Conservation (phyloP, 176 grass and related monocot genomes). For the Triticum timopheevii region DNA sequence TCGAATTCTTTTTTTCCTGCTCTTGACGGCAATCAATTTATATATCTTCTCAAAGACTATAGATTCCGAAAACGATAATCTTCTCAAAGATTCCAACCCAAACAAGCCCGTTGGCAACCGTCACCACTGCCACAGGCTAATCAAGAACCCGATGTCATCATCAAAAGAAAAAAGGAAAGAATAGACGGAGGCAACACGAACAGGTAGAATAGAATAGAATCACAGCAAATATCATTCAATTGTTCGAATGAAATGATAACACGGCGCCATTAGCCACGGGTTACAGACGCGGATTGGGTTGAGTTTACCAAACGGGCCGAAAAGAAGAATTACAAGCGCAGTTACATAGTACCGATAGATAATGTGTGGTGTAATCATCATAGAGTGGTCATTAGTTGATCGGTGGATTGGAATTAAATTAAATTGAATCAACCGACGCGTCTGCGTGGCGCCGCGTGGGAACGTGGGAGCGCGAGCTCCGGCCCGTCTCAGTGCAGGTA, state of each 20-base stretch:
- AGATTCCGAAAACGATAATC: too few species aligned
- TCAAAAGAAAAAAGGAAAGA: too few species aligned
- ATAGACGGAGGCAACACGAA: too few species aligned
- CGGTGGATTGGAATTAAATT: too few species aligned
- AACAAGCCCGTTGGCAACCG: too few species aligned
- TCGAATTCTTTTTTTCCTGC: neutral
- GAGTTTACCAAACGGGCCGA: neutral
- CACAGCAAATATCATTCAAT: neutral
- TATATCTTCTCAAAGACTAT: too few species aligned
- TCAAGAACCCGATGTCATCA: neutral
- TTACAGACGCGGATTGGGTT: neutral
- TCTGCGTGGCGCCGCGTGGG: neutral
- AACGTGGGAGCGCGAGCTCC: neutral
- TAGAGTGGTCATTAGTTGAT: neutral
- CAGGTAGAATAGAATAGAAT: too few species aligned
- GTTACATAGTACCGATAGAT: neutral
- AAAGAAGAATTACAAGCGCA: neutral
- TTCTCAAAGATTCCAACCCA: too few species aligned
- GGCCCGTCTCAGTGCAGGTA: conserved; percentile 56
- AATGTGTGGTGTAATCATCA: neutral
- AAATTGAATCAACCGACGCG: neutral
- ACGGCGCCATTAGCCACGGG: neutral
- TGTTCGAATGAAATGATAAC: conserved; percentile 1
- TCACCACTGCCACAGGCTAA: neutral
- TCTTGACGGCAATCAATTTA: too few species aligned